These are phyloP conservation scores for Tilletia caries DNA, from an alignment of 1,284 basidiomycete genomes.

Conservation along the genomic window DNA sequence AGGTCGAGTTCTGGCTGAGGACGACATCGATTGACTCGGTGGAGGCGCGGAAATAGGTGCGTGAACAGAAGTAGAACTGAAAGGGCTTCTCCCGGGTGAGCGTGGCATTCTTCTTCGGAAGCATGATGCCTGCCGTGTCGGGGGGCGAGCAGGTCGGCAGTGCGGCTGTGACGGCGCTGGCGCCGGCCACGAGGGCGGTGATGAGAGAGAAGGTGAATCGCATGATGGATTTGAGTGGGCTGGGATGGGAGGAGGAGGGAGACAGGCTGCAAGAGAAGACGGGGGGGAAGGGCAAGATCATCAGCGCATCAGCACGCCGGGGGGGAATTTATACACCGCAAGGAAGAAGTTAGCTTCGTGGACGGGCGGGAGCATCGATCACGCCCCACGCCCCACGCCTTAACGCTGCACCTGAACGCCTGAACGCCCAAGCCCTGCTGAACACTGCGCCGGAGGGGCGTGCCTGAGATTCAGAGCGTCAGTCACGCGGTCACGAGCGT, in stretches of 20 bases:
- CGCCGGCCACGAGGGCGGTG: neutral
- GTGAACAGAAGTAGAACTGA: conserved; percentile 2
- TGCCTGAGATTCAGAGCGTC: no score
- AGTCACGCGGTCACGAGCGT: no score
- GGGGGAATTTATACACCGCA: no score
- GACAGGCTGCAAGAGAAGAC: no score
- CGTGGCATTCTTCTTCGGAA: neutral
- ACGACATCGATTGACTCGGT: conserved; percentile 7
- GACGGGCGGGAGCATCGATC: no score
- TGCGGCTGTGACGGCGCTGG: neutral
- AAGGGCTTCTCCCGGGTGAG: neutral
- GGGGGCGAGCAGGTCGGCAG: neutral
- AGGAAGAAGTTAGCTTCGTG: no score
- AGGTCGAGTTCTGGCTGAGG: neutral
- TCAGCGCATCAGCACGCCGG: no score
- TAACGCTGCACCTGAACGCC: no score
- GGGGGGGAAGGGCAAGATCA: no score
- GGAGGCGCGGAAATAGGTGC: neutral
- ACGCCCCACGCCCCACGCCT: no score
- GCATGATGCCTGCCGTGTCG: neutral
- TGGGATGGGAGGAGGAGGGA: neutral
- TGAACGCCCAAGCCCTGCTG: no score
- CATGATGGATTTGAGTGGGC: neutral
- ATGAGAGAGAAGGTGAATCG: neutral
- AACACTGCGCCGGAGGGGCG: no score